Evolutionary conservation across 805 yeast species (phyloP).

Genomic region (Jamesozyma rosinii): DNA sequence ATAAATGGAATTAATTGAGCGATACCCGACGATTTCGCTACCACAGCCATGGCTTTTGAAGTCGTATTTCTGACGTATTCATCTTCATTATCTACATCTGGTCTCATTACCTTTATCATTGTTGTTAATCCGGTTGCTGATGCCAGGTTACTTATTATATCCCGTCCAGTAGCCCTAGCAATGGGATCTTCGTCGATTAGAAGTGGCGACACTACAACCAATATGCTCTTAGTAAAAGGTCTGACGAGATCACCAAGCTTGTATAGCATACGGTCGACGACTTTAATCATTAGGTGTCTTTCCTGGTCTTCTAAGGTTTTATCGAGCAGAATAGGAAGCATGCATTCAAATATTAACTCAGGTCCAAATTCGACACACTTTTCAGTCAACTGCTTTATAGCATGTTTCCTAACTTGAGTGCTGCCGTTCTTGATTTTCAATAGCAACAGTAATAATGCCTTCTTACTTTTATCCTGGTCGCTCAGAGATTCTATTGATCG

Average conservation of each 20-base stretch:
- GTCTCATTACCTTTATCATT: slow-evolving; percentile 69
- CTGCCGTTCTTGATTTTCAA: slow-evolving; percentile 72
- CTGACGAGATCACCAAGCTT: slow-evolving; percentile 54
- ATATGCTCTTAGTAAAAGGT: slow-evolving; percentile 65
- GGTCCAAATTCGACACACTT: slow-evolving; percentile 62
- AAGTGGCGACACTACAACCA: slow-evolving; percentile 69
- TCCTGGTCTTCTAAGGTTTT: slow-evolving; percentile 69
- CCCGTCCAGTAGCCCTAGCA: slow-evolving; percentile 72
- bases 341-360: slow-evolving; percentile 51
- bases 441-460: slow-evolving; percentile 52
- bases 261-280: slow-evolving; percentile 58
- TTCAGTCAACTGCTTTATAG: slow-evolving; percentile 58
- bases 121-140: slow-evolving; percentile 76
- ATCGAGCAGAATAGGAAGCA: slow-evolving; percentile 72
- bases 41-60: slow-evolving; percentile 74
- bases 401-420: slow-evolving; percentile 54
- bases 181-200: slow-evolving; percentile 69
- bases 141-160: slow-evolving; percentile 62
- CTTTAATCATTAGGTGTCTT: slow-evolving; percentile 70
- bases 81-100: slow-evolving; percentile 74
- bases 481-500: slow-evolving; percentile 32
- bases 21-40: slow-evolving; percentile 70
- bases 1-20: slow-evolving; percentile 67
- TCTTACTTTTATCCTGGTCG: slow-evolving; percentile 47
- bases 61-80: slow-evolving; percentile 72